phyloP scores from a whole-genome alignment of 73 alveolate genomes.

The Paramecium octaurelia region DNA sequence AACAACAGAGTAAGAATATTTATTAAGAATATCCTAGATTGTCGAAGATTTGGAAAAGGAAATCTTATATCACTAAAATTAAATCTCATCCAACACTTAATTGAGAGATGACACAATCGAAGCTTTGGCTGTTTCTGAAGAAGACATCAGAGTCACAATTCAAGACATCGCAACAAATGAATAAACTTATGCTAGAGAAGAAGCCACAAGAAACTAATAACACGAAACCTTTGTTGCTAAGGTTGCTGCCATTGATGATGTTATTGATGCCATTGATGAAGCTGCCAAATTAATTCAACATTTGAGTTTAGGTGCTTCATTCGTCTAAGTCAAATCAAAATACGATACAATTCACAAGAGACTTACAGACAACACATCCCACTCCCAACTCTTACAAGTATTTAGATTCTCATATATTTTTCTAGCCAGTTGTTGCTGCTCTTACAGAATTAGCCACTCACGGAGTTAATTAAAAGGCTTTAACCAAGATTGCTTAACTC shows the following conservation, averaged over 20 bases:
- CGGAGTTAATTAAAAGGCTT: constrained; percentile 52
- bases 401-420: not conserved
- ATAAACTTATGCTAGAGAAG: constrained; percentile 39
- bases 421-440: constrained; percentile 48
- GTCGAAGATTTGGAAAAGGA: constrained; percentile 35
- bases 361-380: constrained; percentile 44
- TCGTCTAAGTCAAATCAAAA: constrained; percentile 55
- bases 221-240: constrained; percentile 46
- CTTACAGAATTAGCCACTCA: constrained; percentile 37
- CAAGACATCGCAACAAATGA: constrained; percentile 42
- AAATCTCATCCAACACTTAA: constrained; percentile 13
- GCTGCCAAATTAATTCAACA: constrained; percentile 59
- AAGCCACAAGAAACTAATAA: constrained; percentile 44
- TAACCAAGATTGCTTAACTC: constrained; percentile 40
- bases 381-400: constrained; percentile 46
- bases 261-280: constrained; percentile 62
- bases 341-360: constrained; percentile 49
- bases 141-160: constrained; percentile 43
- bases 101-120: constrained; percentile 50
- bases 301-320: constrained; percentile 55
- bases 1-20: not conserved
- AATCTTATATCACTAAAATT: constrained; percentile 3
- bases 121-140: constrained; percentile 44
- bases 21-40: not conserved
- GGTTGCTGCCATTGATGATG: constrained; percentile 50